These are phyloP conservation scores for Lasiodiplodia gonubiensis DNA, from an alignment of 2,329 filamentous ascomycete species.

Conservation along the genomic window DNA sequence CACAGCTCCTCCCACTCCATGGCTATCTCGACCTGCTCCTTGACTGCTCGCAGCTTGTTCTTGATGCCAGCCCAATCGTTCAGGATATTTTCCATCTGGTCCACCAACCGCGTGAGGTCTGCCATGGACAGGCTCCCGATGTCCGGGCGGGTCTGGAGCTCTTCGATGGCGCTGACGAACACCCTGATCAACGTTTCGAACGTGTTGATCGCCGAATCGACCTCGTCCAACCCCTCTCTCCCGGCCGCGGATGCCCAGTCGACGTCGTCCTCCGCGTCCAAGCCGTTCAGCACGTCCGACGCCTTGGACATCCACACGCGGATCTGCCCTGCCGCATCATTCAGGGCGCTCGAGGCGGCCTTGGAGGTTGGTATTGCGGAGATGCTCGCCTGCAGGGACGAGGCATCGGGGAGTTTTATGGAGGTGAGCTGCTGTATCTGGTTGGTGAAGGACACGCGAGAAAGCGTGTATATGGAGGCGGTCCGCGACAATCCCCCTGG, in stretches of 20 bases:
- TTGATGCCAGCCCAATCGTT: conserved; percentile 85
- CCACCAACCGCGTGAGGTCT: conserved; percentile 75
- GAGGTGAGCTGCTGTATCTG: conserved; percentile 92
- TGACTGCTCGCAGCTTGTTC: conserved; percentile 75
- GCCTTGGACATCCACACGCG: conserved; percentile 93
- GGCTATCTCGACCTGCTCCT: conserved; percentile 90
- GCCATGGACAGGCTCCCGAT: conserved; percentile 72
- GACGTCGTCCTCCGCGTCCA: conserved; percentile 95
- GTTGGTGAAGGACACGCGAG: conserved; percentile 87
- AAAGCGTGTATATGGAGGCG: conserved; percentile 92
- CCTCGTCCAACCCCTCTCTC: conserved; percentile 74
- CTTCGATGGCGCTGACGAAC: conserved; percentile 92
- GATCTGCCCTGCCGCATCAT: conserved; percentile 90
- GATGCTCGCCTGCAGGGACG: conserved; percentile 81
- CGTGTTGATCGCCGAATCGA: conserved; percentile 73
- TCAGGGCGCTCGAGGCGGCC: conserved; percentile 80
- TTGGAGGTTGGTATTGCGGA: conserved; percentile 83
- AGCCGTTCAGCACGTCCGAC: conserved; percentile 81
- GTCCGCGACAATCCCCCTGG: conserved; percentile 68
- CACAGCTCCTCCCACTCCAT: conserved; percentile 99
- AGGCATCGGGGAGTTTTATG: conserved; percentile 84
- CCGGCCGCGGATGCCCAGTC: conserved; percentile 95
- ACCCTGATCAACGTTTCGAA: conserved; percentile 92
- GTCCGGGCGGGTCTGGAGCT: conserved; percentile 79
- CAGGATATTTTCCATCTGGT: conserved; percentile 88